Base-by-base conservation (phyloP, 805 yeast genomes). In the Phaffomyces thermotolerans region DNA sequence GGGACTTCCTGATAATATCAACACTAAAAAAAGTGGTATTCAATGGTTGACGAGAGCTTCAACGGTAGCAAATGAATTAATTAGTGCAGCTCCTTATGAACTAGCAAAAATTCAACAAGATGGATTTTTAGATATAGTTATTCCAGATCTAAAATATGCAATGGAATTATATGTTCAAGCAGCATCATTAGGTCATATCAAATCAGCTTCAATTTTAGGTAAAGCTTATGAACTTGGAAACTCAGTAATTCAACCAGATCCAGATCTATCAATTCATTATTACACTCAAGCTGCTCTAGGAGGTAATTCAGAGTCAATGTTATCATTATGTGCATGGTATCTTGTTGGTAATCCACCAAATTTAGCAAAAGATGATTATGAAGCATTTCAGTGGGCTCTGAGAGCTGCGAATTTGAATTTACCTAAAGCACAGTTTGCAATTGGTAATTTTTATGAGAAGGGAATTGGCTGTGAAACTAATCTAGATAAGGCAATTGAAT, bases 241-340 rank as follows among this genome's bases (percentile, higher is more conserved):
- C 52, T 58, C 77, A 46, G 60, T 78, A 46, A 73, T 89, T 12
- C 84, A 87, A 2, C 84, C 79, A 48, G 95, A 93, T 61, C 70
- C 89, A 1, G 83, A 85, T 50, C 69, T 91, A 39, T 84, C 95
- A 1, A 86, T 93, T 36, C 97, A 93, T 61, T 91, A 90, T 60
- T 91, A 87, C 62, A 89, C 95, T 0, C 80, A 84, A 50, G 96
- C 96, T 0, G 96, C 98, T 0, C 62, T 81, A 27, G 81, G 81
- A 4, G 96, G 96, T 7, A 95, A 93, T 61, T 75, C 95, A 1
- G 80, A 76, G 39, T 82, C 95, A 10, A 93, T 91, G 95, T 70
- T 91, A 56, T 90, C 95, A 2, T 71, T 91, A 68, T 90, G 97
- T 62, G 96, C 97, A 2, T 93, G 98, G 97, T 93, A 91, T 60